Evolutionary conservation across 306 rosid species (phyloP).

Genomic region (Purshia tridentata): DNA sequence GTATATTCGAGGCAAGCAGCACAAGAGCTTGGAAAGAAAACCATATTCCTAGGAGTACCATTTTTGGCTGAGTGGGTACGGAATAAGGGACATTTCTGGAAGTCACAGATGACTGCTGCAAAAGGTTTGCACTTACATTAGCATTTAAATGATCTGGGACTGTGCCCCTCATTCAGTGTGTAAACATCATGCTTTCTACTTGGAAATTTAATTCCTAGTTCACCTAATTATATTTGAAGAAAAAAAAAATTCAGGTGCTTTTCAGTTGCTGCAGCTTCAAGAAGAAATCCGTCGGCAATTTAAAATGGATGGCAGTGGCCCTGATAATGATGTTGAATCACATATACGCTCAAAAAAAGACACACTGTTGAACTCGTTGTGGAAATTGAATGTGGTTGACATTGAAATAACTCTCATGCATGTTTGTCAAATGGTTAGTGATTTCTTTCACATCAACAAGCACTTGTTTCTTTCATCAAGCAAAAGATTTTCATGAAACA

Average conservation of each 20-base stretch:
- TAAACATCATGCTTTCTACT: background rate
- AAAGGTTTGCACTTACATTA: constrained; percentile 42
- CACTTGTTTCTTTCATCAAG: background rate
- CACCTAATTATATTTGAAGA: constrained; percentile 25
- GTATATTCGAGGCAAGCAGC: constrained; percentile 92
- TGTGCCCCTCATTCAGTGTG: background rate
- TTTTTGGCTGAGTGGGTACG: constrained; percentile 94
- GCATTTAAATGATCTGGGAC: background rate
- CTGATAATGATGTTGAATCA: constrained; percentile 60
- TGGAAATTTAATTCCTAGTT: background rate
- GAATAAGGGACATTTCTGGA: constrained; percentile 87
- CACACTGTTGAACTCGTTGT: constrained; percentile 69
- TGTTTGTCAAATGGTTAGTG: constrained; percentile 90
- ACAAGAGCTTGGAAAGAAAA: constrained; percentile 90
- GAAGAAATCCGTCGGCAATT: constrained; percentile 64
- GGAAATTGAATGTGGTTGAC: constrained; percentile 94
- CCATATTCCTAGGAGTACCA: constrained; percentile 83
- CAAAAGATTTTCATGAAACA: constrained; percentile 6
- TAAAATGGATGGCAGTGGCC: constrained; percentile 54
- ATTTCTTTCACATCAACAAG: constrained; percentile 12
- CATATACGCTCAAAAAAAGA: constrained; percentile 70
- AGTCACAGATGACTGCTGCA: constrained; percentile 89
- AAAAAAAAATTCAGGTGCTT: constrained; percentile 63
- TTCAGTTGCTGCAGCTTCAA: constrained; percentile 79
- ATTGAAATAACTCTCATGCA: constrained; percentile 84